Evolutionary conservation across 192 early-diverging fungal species (phyloP), one percentile per base, ranked within the genome.

Genomic region (Linnemannia elongata): DNA sequence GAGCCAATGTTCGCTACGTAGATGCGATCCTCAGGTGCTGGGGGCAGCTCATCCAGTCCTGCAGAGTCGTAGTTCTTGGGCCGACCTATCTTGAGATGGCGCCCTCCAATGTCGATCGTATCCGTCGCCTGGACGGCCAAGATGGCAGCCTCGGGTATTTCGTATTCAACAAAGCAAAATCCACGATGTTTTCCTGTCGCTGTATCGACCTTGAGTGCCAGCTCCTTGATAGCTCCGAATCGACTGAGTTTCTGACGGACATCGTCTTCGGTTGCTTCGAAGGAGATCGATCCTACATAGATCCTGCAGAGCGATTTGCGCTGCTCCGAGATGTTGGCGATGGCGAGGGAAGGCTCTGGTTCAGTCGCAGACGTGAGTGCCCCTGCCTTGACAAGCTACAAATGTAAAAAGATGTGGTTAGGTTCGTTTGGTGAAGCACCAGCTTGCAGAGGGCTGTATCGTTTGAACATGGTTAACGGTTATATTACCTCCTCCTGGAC

Each of bases 151-250:
- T 98, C 97, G 0, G 96, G 96, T 36, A 95, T 92, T 55, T 97
- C 95, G 78, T 93, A 98, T 88, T 97, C 96, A 18, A 98, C 92
- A 87, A 98, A 98, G 82, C 96, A 97, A 84, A 95, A 98, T 45
- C 95, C 95, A 82, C 97, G 96, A 91, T 98, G 97, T 75, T 93
- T 94, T 33, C 93, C 95, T 18, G 91, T 91, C 35, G 87, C 72
- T 3, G 95, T 89, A 85, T 98, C 97, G 77, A 96, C 92, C 20
- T 93, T 93, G 93, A 98, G 94, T 78, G 94, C 96, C 47, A 97
- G 88, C 63, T 92, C 92, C 63, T 93, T 92, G 79, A 98, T 94
- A 1, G 90, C 82, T 1, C 97, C 97, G 86, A 95, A 98, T 78
- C 95, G 93, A 20, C 90, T 78, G 82, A 98, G 97, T 27, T 96